Conservation (phyloP, 108 stramenopile species). For the Aureococcus anophagefferens region DNA sequence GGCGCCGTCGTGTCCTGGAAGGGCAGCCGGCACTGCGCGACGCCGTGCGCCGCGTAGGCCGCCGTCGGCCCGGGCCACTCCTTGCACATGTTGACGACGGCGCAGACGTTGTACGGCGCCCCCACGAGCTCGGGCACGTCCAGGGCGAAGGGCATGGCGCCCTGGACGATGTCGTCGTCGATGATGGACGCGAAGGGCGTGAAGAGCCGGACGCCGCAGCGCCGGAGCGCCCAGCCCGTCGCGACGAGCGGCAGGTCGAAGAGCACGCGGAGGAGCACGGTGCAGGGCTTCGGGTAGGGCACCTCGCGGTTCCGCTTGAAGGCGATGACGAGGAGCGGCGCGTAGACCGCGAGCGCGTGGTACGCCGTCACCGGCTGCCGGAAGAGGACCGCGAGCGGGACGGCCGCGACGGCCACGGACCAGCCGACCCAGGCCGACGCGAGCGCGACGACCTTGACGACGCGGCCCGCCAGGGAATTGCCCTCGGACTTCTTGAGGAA, state of each 20-base stretch:
- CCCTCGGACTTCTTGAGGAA: neutral
- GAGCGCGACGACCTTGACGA: neutral
- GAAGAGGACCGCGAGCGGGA: neutral
- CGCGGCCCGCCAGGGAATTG: neutral
- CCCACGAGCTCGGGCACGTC: neutral
- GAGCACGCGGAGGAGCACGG: neutral
- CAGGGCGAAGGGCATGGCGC: constrained; percentile 1
- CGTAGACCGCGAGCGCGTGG: neutral
- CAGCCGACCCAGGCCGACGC: too few relatives aligned
- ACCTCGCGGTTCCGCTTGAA: neutral
- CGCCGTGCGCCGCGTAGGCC: neutral
- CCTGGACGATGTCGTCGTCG: constrained; percentile 7
- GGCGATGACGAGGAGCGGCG: constrained; percentile 2
- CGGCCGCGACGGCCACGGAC: neutral
- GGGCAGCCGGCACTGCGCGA: constrained; percentile 6
- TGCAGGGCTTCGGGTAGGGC: neutral
- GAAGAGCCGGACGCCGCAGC: neutral
- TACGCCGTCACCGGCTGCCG: neutral
- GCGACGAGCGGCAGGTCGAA: constrained; percentile 1
- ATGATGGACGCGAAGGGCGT: constrained; percentile 1
- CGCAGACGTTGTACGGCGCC: constrained; percentile 6
- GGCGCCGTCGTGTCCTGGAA: constrained; percentile 6
- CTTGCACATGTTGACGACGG: constrained; percentile 16
- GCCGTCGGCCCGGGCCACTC: constrained; percentile 5
- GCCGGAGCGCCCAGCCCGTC: neutral